Evolutionary conservation across 202 grass and related monocot species (phyloP), one percentile per base, ranked within the genome.

Genomic region (Miscanthus sacchariflorus): DNA sequence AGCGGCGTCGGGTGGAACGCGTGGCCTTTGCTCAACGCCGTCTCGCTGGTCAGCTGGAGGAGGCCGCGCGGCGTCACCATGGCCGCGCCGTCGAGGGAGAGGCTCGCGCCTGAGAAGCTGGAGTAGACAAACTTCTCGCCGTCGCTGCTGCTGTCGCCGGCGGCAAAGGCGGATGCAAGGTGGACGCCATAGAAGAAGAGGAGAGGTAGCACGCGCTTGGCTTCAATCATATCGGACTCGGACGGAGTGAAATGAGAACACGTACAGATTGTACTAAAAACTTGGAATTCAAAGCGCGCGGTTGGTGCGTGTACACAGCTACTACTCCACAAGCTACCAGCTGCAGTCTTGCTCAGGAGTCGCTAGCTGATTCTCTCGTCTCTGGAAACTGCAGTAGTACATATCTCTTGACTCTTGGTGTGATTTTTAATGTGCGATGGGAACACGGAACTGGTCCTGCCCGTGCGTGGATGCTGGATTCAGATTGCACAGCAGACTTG

Each of bases 1-100:
- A 91, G 80, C 19, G 74, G 63, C 12, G 45, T 74, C 5, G 70
- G 87, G 74, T 66, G 90, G 83, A 94, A 94, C 6, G 76, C 87
- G 28, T 88, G 89, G 58, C 89, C 89, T 48, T 48, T 81, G 56
- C 35, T 24, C 25, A 64, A 4, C 39, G 14, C 23, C 2, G 71
- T 30, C 27, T 52, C 35, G 50, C 79, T 85, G 21, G 91, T 86
- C 15, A 93, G 81, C 38, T 80, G 7, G 27, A 93, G 74, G 17
- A 88, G 81, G 44, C 88, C 88, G 7, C 40, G 7, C 15, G 63
- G 48, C 17, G 84, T 80, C 5, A 93, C 81, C 17, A 2, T 74
- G 17, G 88, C 75, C 2, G 40, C n/a, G 39, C 70, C 76, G 23
- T 76, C 84, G 1, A 90, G 70, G 77, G 43, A 82, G n/a, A 93